These are phyloP conservation scores for Iris pallida DNA, from an alignment of 116 monocot species.

Conservation along the genomic window DNA sequence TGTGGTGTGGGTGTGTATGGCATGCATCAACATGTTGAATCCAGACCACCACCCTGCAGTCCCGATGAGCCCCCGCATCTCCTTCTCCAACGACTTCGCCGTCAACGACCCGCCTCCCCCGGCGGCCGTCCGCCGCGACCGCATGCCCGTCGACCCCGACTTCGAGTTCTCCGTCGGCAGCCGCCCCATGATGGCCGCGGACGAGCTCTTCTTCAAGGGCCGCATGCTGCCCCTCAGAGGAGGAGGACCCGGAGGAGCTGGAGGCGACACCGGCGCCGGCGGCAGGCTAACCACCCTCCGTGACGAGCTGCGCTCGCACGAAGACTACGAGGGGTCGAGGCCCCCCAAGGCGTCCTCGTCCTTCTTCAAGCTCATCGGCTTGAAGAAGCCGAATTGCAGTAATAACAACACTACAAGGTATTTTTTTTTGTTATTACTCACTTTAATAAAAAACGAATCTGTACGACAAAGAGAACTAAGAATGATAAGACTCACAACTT, in stretches of 20 bases:
- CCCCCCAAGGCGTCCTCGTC: constrained; percentile 9
- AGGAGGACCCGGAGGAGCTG: too few species aligned
- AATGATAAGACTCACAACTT: too few species aligned
- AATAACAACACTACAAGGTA: too few species aligned
- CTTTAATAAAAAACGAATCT: too few species aligned
- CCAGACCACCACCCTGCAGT: constrained; percentile 4
- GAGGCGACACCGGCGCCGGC: background rate
- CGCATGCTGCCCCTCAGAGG: constrained; percentile 41
- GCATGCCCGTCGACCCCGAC: constrained; percentile 20
- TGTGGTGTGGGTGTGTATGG: constrained; percentile 2
- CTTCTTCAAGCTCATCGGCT: constrained; percentile 14
- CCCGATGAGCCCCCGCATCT: constrained; percentile 66
- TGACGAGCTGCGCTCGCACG: constrained; percentile 30
- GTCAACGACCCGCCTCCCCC: constrained; percentile 34
- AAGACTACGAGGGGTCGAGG: constrained; percentile 2
- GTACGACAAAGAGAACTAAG: too few species aligned
- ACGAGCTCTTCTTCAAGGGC: constrained; percentile 59
- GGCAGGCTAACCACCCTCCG: constrained; percentile 27
- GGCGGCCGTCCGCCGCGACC: background rate
- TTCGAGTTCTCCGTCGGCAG: constrained; percentile 52
- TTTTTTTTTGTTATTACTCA: too few species aligned
- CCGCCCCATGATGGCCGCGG: constrained; percentile 36
- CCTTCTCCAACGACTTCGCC: constrained; percentile 88
- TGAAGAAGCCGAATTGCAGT: background rate
- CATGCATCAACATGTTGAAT: constrained; percentile 27